Evolutionary conservation across 352 stramenopile species (phyloP), one percentile per base, ranked within the genome.

Genomic region (Pythium plurisporium): DNA sequence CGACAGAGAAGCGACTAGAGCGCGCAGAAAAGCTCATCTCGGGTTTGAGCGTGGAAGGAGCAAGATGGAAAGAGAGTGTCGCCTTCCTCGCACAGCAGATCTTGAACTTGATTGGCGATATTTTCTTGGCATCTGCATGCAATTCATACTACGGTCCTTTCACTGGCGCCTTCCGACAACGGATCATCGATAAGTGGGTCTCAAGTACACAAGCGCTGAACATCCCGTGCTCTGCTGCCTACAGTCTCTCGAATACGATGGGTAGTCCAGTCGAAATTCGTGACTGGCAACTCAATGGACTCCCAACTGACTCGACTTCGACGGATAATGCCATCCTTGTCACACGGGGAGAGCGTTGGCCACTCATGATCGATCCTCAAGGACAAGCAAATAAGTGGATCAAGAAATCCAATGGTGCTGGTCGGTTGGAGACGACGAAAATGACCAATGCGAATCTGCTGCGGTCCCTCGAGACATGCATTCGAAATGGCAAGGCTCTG

Each of bases 71-170:
- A 63, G 83, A 95, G 58, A 94, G 72, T 26, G 88, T 98, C 4
- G 71, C 79, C 14, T 71, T 74, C n/a, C 71, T 98, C 8, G 30
- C 70, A 2, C 70, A 87, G 43, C 86, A 92, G 12, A 94, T 95
- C 23, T 48, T 86, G 38, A 75, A 84, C 46, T 47, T 89, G 67
- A 96, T 98, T 30, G 93, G 93, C 3, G 93, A 98, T 59, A 95
- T 86, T 0, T 97, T 98, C 62, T 64, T 98, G 9, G 86, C 91
- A 7, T 93, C 90, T 15, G 94, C 91, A 0, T 96, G 86, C 36
- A 92, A 98, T 37, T 96, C 85, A 19, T 98, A 98, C 71, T 98
- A 97, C 43, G 94, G 94, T 0, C 87, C 91, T 0, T 98, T 98
- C 61, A 98, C 92, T 0, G 89, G 91, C 8, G 72, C 69, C 0